Evolutionary conservation across 306 rosid genomes (phyloP).

Genomic region (Inga laurina): DNA sequence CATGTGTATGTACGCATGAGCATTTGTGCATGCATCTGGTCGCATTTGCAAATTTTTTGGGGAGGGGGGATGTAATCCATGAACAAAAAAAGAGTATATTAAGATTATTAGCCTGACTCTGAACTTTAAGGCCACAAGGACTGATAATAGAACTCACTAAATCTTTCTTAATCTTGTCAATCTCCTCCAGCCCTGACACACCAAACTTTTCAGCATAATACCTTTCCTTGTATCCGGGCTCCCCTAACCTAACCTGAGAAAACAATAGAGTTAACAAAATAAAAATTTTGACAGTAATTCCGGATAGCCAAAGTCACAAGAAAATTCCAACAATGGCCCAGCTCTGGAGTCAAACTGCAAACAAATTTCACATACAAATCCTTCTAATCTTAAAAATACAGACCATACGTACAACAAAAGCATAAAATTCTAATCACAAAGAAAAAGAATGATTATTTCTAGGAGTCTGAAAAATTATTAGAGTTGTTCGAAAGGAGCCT

Average conservation of each 20-base stretch:
- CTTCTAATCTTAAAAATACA: slow-evolving; percentile 21
- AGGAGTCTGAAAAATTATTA: neutral
- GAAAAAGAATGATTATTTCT: neutral
- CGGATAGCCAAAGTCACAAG: neutral
- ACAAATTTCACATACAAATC: slow-evolving; percentile 4
- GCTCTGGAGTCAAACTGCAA: slow-evolving; percentile 2
- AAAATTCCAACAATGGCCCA: slow-evolving; percentile 10
- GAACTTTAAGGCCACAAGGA: slow-evolving; percentile 16
- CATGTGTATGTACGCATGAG: neutral
- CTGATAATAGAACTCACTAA: slow-evolving; percentile 41
- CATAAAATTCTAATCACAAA: slow-evolving; percentile 10
- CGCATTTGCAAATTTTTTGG: neutral
- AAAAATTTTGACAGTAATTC: slow-evolving; percentile 17
- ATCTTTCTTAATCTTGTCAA: slow-evolving; percentile 63
- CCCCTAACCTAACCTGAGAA: slow-evolving; percentile 87
- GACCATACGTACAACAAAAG: neutral
- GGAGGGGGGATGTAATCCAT: neutral
- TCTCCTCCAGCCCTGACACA: slow-evolving; percentile 57
- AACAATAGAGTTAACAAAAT: neutral
- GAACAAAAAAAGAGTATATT: slow-evolving; percentile 7
- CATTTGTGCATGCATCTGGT: neutral
- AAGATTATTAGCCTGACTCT: neutral
- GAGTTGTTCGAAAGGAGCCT: slow-evolving; percentile 11
- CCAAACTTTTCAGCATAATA: slow-evolving; percentile 90
- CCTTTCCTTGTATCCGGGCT: slow-evolving; percentile 95